Evolutionary conservation across 495 filamentous ascomycete genomes (phyloP), one percentile per base, ranked within the genome.

Genomic region (Aspergillus mulundensis): DNA sequence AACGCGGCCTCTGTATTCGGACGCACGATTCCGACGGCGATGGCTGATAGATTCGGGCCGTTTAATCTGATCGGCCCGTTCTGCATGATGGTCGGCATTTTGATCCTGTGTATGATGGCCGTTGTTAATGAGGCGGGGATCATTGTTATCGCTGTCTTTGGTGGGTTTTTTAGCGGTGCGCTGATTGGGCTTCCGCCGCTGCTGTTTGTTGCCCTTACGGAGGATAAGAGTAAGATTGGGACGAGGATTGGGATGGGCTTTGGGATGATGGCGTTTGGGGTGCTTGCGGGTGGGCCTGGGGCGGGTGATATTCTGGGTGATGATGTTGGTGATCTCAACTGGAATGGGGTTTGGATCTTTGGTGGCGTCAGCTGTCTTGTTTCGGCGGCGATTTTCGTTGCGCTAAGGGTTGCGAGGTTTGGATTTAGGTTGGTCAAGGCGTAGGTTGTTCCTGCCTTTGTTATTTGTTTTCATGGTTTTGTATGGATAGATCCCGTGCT

Each of bases 51-150:
- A 54, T 24, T 88, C 36, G 89, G 89, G 0, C 82, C 85, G 20
- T 90, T 82, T 70, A 92, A 92, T 66, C 71, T 82, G 8, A 85
- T 89, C 76, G 77, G 87, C n/a, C 46, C 83, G 39, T 86, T 85
- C 62, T 76, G 80, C 5, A 72, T 68, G 38, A 69, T 84, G 55
- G 82, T 83, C 1, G 79, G 73, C 8, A 77, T 89, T 32, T 70
- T 90, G 24, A 79, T 84, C 1, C 75, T 91, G 1, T 84, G 80
- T 15, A 70, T 90, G 0, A 23, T 90, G 83, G 85, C 72, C 88
- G 6, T 87, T 81, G 5, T 57, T 2, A 66, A 59, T 3, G 54
- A 71, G 11, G 62, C 63, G 0, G 67, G 66, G 5, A 50, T 73
- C 32, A 70, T 73, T 24, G 60, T 68, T 12, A 67, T 73, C 28